phyloP scores from a whole-genome alignment of 2,329 filamentous ascomycete genomes.

The Drechslerella coelobrocha region DNA sequence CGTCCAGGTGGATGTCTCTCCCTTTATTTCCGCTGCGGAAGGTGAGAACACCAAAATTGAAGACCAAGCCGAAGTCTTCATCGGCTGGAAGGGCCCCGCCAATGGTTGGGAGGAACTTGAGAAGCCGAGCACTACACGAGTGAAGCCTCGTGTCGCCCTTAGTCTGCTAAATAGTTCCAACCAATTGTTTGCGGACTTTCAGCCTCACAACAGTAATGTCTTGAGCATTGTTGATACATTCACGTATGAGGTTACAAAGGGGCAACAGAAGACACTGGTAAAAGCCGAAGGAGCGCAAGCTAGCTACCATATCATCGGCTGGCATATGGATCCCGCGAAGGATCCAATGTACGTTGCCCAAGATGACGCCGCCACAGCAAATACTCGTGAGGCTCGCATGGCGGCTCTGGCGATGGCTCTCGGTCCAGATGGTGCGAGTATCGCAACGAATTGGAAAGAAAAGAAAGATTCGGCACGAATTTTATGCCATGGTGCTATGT shows the following conservation, averaged over 20 bases:
- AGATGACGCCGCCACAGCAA: neutral
- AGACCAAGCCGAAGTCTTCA: slow-evolving; percentile 60
- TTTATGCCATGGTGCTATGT: slow-evolving; percentile 59
- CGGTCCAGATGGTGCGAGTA: slow-evolving; percentile 54
- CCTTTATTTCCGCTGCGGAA: slow-evolving; percentile 56
- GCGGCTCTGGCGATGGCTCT: no score
- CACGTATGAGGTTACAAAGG: slow-evolving; percentile 53
- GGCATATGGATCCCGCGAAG: slow-evolving; percentile 56
- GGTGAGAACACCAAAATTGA: slow-evolving; percentile 53
- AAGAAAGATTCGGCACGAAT: slow-evolving; percentile 40
- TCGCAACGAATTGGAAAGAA: slow-evolving; percentile 15
- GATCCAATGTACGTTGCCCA: slow-evolving; percentile 53
- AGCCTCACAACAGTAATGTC: slow-evolving; percentile 59
- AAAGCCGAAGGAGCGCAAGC: slow-evolving; percentile 55
- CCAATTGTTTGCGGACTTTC: slow-evolving; percentile 60
- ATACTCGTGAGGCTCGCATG: slow-evolving; percentile 33
- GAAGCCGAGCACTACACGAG: neutral
- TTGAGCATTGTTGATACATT: slow-evolving; percentile 60
- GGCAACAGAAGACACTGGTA: slow-evolving; percentile 10
- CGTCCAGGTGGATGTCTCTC: slow-evolving; percentile 59
- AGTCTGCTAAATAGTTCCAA: slow-evolving; percentile 55
- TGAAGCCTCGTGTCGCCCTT: slow-evolving; percentile 34
- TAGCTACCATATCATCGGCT: slow-evolving; percentile 60
- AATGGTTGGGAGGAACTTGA: neutral
- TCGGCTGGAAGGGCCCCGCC: slow-evolving; percentile 56